Conservation (phyloP, 2,329 filamentous ascomycete genomes). For the Lachnellula cervina region DNA sequence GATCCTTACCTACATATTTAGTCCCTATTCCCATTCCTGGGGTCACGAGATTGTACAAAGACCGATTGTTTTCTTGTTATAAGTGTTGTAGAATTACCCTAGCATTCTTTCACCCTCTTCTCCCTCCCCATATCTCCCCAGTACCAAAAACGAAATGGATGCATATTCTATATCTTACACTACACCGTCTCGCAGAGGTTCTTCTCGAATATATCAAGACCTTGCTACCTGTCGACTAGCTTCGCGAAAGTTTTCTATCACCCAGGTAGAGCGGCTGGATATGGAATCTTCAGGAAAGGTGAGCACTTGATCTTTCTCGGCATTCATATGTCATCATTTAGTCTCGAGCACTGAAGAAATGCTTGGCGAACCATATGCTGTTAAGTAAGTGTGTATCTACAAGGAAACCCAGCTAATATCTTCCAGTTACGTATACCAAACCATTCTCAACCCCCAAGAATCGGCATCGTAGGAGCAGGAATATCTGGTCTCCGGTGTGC, state of each 20-base stretch:
- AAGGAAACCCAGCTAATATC: not conserved
- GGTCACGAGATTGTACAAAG: not conserved
- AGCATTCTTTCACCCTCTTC: not conserved
- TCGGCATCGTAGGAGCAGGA: slow-evolving; percentile 50
- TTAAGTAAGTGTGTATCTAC: too few relatives aligned
- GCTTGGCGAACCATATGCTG: too few relatives aligned
- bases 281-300: slow-evolving; percentile 15
- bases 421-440: slow-evolving; percentile 1
- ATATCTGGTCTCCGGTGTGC: slow-evolving; percentile 53
- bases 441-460: slow-evolving; percentile 5
- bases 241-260: slow-evolving; percentile 3
- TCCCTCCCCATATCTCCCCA: not conserved
- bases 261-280: slow-evolving; percentile 5
- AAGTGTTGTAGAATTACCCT: not conserved
- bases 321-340: not conserved
- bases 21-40: not conserved
- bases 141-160: slow-evolving; percentile 10
- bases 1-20: not conserved
- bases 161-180: slow-evolving; percentile 24
- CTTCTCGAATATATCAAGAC: slow-evolving; percentile 24
- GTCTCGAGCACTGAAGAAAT: not conserved
- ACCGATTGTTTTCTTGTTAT: too few relatives aligned
- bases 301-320: not conserved
- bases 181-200: slow-evolving; percentile 15
- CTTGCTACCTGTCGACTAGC: slow-evolving; percentile 15